Base-by-base conservation (phyloP, 352 stramenopile species). In the Globisporangium emineosum region DNA sequence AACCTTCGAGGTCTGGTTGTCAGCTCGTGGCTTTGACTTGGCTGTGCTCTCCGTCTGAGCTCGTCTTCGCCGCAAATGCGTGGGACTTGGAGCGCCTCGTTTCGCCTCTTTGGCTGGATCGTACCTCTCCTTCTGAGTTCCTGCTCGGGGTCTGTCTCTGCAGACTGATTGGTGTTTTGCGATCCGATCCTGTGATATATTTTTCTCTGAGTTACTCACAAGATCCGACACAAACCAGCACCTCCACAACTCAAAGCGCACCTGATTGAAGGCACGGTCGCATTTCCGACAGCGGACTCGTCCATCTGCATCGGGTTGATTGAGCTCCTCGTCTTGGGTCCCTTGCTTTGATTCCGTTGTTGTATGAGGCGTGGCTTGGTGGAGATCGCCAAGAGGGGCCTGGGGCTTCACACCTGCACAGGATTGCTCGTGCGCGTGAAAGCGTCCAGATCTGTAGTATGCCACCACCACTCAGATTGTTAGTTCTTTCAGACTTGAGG, bases 81-180 rank as follows among this genome's bases (percentile, higher is more conserved):
- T 29, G 40, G 21, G 40, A 56, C 29, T 62, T 5, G 21, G 9
- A 13, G 35, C 8, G 27, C 12, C 9, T 15, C 55, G 61, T 13
- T 58, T 69, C 17, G n/a, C 58, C 6, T 50, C 21, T 42, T 43
- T 50, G 0, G 43, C 21, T 30, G 37, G 32, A 13, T 52, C n/a
- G 21, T 57, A 33, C 32, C 45, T 29, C 13, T 19, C 21, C 5
- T 6, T 52, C 21, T 47, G 23, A 27, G 30, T 33, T 21, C 4
- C 21, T 21, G 17, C 25, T 15, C 21, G 52, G 2, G 40, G 53
- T 4, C 40, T 56, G 27, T 67, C 55, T 33, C 63, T 42, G 57
- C 83, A 92, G 15, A 92, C 78, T 0, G 79, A 83, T 60, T 90
- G 83, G 65, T 90, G 81, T 62, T 89, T 92, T 8, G 69, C 68